These are phyloP conservation scores for Talaromyces thailandensis DNA, from an alignment of 495 filamentous ascomycete species.

Conservation along the genomic window DNA sequence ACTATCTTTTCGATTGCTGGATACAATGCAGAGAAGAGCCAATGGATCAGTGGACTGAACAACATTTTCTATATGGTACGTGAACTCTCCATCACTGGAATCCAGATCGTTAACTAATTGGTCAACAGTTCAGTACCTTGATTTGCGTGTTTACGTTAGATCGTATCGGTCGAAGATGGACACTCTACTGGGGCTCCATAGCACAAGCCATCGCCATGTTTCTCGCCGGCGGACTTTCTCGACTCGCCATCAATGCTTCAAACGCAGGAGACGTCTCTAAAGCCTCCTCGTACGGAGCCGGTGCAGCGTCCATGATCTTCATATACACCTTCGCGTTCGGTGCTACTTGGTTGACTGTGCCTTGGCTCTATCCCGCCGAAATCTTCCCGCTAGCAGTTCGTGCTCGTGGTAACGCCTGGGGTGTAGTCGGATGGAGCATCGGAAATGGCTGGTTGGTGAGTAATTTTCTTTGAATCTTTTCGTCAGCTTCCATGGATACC, in stretches of 20 bases:
- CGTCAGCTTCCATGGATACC: no score
- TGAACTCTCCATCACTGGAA: not conserved
- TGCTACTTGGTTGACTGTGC: constrained; percentile 64
- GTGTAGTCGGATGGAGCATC: constrained; percentile 64
- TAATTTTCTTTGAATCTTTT: no score
- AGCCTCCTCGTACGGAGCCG: constrained; percentile 48
- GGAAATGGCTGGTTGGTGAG: constrained; percentile 57
- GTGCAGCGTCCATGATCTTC: constrained; percentile 59
- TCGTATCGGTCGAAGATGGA: constrained; percentile 59
- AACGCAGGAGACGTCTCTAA: constrained; percentile 20
- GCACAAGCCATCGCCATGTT: constrained; percentile 56
- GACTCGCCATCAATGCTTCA: constrained; percentile 34
- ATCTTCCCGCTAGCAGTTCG: constrained; percentile 63
- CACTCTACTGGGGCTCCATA: constrained; percentile 56
- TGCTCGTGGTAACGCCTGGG: constrained; percentile 66
- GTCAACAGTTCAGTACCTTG: constrained; percentile 44
- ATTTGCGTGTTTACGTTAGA: constrained; percentile 63
- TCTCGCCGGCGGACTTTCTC: constrained; percentile 46
- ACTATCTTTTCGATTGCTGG: constrained; percentile 63
- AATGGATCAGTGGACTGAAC: constrained; percentile 63
- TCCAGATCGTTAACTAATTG: not conserved
- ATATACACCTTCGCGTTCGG: constrained; percentile 62
- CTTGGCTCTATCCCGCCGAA: constrained; percentile 64
- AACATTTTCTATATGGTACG: constrained; percentile 52
- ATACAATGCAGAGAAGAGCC: constrained; percentile 47